Evolutionary conservation across 1,139 yeast species (phyloP).

Genomic region (Nadsonia starkeyi-henricii): DNA sequence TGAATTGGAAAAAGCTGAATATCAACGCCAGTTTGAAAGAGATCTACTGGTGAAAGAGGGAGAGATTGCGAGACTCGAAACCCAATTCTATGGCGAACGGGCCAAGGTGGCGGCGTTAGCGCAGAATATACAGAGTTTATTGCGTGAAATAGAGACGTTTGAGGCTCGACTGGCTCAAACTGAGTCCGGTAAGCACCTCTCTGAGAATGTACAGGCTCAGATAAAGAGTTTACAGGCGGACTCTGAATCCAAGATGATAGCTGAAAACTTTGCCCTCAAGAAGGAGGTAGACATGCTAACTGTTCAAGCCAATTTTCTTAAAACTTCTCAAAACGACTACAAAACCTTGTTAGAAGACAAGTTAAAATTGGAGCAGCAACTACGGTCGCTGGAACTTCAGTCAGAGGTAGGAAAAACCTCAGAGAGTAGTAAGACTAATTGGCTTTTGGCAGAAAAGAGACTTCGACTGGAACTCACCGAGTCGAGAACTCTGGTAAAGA

Average conservation of each 20-base stretch:
- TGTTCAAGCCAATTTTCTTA: neutral
- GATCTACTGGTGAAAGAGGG: neutral
- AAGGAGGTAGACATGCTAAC: neutral
- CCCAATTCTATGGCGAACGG: neutral
- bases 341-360: neutral
- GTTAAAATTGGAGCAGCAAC: neutral
- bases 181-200: neutral
- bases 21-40: neutral
- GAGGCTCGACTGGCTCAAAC: neutral
- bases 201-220: neutral
- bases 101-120: neutral
- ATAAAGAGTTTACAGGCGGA: neutral
- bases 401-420: neutral
- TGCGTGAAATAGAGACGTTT: no score
- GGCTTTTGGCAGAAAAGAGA: constrained; percentile 8
- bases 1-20: neutral
- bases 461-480: constrained; percentile 12
- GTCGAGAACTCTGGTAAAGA: constrained; percentile 9
- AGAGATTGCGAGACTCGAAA: neutral
- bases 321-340: neutral
- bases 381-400: neutral
- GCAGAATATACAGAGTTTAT: neutral
- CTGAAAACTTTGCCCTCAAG: neutral
- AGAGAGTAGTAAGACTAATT: constrained; percentile 1
- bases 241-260: neutral